Evolutionary conservation across 164 flowering plant genomes (phyloP).

Genomic region (Dillenia turbinata): DNA sequence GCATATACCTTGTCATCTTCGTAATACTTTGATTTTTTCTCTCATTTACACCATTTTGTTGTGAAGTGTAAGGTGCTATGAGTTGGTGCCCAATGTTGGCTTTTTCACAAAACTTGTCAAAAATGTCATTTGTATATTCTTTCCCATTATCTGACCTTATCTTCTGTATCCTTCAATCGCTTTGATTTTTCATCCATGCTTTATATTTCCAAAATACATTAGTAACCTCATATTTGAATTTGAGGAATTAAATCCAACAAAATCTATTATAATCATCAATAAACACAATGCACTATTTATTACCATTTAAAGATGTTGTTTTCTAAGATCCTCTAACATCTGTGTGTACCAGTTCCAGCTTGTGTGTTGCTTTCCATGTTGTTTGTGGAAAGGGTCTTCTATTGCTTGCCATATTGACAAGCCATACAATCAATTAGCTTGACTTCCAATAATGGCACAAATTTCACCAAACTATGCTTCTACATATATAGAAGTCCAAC

Average conservation of each 20-base stretch:
- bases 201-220: neutral
- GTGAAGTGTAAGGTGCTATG: neutral
- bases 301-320: conserved; percentile 8
- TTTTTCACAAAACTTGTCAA: neutral
- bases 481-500: neutral
- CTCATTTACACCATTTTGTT: neutral
- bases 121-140: neutral
- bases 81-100: neutral
- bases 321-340: conserved; percentile 6
- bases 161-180: neutral
- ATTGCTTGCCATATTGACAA: conserved; percentile 15
- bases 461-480: neutral
- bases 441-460: neutral
- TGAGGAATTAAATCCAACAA: conserved; percentile 17
- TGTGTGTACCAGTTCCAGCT: conserved; percentile 9
- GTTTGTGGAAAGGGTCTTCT: conserved; percentile 6
- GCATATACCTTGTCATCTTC: conserved; percentile 1
- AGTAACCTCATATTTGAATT: conserved; percentile 5
- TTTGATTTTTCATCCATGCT: neutral
- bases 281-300: conserved; percentile 3
- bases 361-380: conserved; percentile 6
- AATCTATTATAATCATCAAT: conserved; percentile 14
- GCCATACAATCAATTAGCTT: conserved; percentile 1
- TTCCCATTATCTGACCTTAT: conserved; percentile 2
- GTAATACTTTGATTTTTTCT: neutral